These are phyloP conservation scores for Cryptococcus sp. DNA, from an alignment of 1,284 basidiomycete genomes.

Conservation along the genomic window DNA sequence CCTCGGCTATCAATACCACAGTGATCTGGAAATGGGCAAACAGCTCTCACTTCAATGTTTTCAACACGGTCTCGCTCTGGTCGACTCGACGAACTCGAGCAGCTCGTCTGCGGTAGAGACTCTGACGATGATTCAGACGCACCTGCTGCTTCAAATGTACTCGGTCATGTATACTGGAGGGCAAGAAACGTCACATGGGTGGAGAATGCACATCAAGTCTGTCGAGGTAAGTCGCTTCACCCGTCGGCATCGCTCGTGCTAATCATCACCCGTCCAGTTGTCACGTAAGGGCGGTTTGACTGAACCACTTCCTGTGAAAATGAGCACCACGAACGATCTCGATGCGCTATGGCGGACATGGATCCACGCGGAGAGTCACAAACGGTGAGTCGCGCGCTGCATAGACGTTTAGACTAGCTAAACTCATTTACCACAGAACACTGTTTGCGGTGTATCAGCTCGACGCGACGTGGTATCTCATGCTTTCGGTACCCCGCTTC, in stretches of 20 bases:
- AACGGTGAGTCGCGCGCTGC: conserved; percentile 17
- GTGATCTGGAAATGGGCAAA: too few species aligned
- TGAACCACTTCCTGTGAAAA: conserved; percentile 19
- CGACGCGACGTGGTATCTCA: conserved; percentile 35
- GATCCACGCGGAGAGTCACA: conserved; percentile 25
- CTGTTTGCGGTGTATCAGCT: conserved; percentile 19
- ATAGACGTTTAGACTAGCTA: too few species aligned
- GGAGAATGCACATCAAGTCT: conserved; percentile 19
- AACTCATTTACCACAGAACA: background rate
- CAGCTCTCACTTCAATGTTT: too few species aligned
- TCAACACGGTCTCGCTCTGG: too few species aligned
- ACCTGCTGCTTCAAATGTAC: conserved; percentile 24
- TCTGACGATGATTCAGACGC: background rate
- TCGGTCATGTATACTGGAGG: conserved; percentile 24
- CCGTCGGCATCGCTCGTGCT: background rate
- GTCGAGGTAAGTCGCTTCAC: conserved; percentile 21
- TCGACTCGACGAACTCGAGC: too few species aligned
- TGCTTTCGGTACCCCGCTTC: conserved; percentile 31
- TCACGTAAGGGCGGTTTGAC: conserved; percentile 20
- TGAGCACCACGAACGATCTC: conserved; percentile 12
- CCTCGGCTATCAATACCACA: too few species aligned
- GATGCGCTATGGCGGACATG: conserved; percentile 25
- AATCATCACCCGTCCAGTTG: conserved; percentile 9
- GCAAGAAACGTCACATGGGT: conserved; percentile 17
- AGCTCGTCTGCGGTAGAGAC: too few species aligned